phyloP scores from a whole-genome alignment of 108 stramenopile genomes.

The Schizochytrium sp. region DNA sequence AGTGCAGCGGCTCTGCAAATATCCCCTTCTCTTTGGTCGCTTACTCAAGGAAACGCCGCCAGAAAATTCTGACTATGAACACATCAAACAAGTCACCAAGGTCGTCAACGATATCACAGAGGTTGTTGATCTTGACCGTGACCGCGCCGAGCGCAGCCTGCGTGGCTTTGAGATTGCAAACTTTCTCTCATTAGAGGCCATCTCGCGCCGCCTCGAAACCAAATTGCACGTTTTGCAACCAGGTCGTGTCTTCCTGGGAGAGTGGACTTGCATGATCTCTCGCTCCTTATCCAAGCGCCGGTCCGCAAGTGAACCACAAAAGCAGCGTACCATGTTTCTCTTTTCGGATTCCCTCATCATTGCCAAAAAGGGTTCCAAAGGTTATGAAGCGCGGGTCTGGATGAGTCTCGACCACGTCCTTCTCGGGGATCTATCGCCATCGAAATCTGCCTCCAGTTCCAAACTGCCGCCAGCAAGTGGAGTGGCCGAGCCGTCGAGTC shows the following conservation, averaged over 20 bases:
- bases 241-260: background rate
- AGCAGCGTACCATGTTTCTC: background rate
- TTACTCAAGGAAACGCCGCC: background rate
- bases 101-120: background rate
- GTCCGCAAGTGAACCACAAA: background rate
- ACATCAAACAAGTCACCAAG: constrained; percentile 1
- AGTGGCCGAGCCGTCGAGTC: background rate
- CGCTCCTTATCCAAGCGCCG: background rate
- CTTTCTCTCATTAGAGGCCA: background rate
- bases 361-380: constrained; percentile 1
- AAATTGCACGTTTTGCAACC: background rate
- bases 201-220: background rate
- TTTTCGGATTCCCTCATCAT: background rate
- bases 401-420: background rate
- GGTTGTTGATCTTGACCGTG: constrained; percentile 1
- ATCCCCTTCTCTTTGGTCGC: background rate
- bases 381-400: background rate
- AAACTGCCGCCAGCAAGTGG: background rate
- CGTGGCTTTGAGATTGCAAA: constrained; percentile 3
- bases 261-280: background rate
- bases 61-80: background rate
- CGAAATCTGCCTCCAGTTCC: background rate
- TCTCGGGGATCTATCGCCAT: background rate
- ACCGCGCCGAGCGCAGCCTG: background rate
- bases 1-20: constrained; percentile 13